Conservation (phyloP, 495 filamentous ascomycete species). For the Monascus purpureus region DNA sequence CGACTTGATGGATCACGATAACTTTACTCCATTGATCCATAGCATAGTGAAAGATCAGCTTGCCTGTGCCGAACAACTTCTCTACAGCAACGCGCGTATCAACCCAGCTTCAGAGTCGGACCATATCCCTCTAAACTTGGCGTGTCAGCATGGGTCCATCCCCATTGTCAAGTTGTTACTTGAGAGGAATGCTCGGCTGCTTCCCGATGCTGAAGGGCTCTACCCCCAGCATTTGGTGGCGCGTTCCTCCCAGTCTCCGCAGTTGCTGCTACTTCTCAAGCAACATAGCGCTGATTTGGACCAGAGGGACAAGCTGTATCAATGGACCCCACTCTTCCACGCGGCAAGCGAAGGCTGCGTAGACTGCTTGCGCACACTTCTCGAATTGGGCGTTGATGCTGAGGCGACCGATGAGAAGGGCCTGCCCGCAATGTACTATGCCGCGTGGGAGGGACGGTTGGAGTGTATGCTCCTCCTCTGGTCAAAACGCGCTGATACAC, state of each 20-base stretch:
- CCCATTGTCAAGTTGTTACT: conserved; percentile 73
- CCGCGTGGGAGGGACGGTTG: conserved; percentile 93
- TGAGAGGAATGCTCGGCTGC: conserved; percentile 56
- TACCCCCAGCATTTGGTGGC: conserved; percentile 98
- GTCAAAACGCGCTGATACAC: conserved; percentile 22
- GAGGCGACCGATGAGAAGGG: conserved; percentile 81
- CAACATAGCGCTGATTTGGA: conserved; percentile 83
- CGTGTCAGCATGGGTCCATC: conserved; percentile 80
- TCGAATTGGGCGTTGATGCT: conserved; percentile 60
- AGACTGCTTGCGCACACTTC: conserved; percentile 62
- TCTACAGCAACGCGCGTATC: conserved; percentile 58
- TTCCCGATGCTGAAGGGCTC: conserved; percentile 89
- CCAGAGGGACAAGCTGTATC: conserved; percentile 86
- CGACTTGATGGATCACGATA: conserved; percentile 83
- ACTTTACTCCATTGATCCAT: conserved; percentile 92
- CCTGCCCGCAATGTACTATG: conserved; percentile 92
- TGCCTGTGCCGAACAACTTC: conserved; percentile 60
- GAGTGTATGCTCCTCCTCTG: conserved; percentile 86
- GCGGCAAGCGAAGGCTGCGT: conserved; percentile 94
- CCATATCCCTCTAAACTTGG: conserved; percentile 86
- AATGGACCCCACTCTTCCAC: conserved; percentile 94
- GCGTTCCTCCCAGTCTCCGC: conserved; percentile 66
- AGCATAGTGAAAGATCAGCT: conserved; percentile 77
- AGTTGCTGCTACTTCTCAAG: conserved; percentile 65
- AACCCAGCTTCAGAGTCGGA: conserved; percentile 73